These are phyloP conservation scores for Vigna nakashimae DNA, from an alignment of 306 rosid species.

Conservation along the genomic window DNA sequence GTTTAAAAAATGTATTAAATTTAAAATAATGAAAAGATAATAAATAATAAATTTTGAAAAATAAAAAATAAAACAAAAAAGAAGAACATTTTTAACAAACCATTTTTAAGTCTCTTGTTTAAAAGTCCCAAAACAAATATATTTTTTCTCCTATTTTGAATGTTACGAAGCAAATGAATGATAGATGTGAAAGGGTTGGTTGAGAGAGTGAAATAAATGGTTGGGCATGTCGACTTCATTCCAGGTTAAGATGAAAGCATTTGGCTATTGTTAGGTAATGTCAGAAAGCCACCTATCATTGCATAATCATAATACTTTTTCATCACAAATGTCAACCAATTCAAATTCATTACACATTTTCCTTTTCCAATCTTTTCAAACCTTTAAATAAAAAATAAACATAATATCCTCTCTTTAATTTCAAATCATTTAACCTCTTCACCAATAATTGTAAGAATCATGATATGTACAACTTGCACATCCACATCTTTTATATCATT, in stretches of 20 bases:
- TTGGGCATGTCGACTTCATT: too few relatives aligned
- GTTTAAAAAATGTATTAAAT: too few relatives aligned
- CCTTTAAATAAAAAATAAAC: neutral
- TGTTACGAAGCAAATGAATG: too few relatives aligned
- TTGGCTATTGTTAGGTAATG: slow-evolving; percentile 37
- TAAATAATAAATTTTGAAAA: too few relatives aligned
- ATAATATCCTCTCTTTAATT: neutral
- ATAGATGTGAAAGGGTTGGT: too few relatives aligned
- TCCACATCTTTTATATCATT: neutral
- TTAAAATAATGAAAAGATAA: too few relatives aligned
- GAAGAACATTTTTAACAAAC: too few relatives aligned
- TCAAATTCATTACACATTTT: slow-evolving; percentile 6
- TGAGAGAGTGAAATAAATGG: too few relatives aligned
- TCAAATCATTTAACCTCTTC: neutral
- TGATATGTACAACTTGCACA: neutral
- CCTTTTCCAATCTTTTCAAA: slow-evolving; percentile 1
- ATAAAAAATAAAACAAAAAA: too few relatives aligned
- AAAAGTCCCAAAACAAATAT: too few relatives aligned
- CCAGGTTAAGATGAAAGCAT: neutral
- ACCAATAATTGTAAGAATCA: neutral
- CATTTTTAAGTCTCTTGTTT: too few relatives aligned
- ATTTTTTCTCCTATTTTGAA: too few relatives aligned
- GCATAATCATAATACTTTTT: slow-evolving; percentile 13
- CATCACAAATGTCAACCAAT: neutral
- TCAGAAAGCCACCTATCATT: slow-evolving; percentile 49